Percentiles rank a stretch among this genome's conserved stretches.
Conservation (phyloP, 495 filamentous ascomycete genomes). For the Glarea lozoyensis region DNA sequence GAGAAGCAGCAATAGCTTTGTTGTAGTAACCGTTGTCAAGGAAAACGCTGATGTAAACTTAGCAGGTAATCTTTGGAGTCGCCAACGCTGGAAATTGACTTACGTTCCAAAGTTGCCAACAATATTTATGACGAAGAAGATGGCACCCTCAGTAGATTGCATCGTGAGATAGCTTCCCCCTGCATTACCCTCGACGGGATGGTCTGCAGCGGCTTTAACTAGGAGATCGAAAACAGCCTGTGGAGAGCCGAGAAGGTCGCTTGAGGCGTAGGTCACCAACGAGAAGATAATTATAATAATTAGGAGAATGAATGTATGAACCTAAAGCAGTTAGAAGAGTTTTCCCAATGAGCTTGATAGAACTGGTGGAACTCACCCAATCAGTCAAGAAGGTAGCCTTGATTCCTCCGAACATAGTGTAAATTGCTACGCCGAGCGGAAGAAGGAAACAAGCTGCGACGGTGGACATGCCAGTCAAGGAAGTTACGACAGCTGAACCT, state of each 20-base stretch:
- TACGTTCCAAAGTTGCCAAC: constrained; percentile 69
- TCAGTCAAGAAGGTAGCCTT: constrained; percentile 36
- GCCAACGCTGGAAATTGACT: constrained; percentile 66
- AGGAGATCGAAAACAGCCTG: constrained; percentile 74
- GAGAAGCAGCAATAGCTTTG: constrained; percentile 88
- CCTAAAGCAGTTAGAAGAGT: constrained; percentile 21
- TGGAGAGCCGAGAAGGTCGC: constrained; percentile 68
- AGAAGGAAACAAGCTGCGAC: constrained; percentile 87
- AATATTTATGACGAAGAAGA: constrained; percentile 96
- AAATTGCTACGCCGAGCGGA: constrained; percentile 74
- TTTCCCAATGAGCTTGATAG: constrained; percentile 40
- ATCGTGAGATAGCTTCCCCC: constrained; percentile 86
- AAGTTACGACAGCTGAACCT: constrained; percentile 76
- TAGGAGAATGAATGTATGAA: constrained; percentile 81
- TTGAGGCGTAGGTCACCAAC: constrained; percentile 76
- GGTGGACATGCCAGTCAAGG: constrained; percentile 75
- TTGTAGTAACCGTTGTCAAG: constrained; percentile 64
- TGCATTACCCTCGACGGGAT: constrained; percentile 81
- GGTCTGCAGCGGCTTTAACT: constrained; percentile 53
- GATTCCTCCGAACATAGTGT: constrained; percentile 72
- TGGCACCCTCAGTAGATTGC: constrained; percentile 74
- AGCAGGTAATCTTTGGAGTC: background rate
- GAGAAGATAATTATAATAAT: constrained; percentile 88
- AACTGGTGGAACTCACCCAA: constrained; percentile 5
- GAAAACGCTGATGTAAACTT: constrained; percentile 10